A percentile compares a stretch with the other conserved stretches of the same genome.
Evolutionary conservation across 1,284 basidiomycete genomes (phyloP).

Genomic region (Lentinus polychrous): DNA sequence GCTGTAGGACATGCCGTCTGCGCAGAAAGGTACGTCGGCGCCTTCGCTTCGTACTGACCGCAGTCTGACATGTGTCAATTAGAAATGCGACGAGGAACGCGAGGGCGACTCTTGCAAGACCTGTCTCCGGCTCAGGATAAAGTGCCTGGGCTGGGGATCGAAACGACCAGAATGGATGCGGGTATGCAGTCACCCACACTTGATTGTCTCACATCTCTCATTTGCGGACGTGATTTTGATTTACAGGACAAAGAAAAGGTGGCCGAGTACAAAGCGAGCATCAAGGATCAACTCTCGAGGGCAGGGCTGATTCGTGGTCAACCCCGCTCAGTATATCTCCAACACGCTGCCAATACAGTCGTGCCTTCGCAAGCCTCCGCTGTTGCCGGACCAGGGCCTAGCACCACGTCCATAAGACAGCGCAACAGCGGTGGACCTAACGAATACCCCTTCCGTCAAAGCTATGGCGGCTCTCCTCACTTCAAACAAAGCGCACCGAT

Average conservation of each 20-base stretch:
- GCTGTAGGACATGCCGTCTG: slow-evolving; percentile 67
- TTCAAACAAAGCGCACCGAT: slow-evolving; percentile 5
- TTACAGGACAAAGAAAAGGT: slow-evolving; percentile 78
- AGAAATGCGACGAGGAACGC: slow-evolving; percentile 83
- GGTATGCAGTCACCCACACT: slow-evolving; percentile 35
- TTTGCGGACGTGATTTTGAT: slow-evolving; percentile 9
- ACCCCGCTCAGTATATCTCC: slow-evolving; percentile 44
- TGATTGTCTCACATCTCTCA: background rate
- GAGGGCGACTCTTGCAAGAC: slow-evolving; percentile 73
- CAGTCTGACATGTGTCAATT: slow-evolving; percentile 11
- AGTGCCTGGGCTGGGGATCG: slow-evolving; percentile 75
- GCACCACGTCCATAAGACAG: slow-evolving; percentile 16
- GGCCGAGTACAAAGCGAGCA: slow-evolving; percentile 73
- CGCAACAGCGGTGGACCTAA: slow-evolving; percentile 16
- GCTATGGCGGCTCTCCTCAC: slow-evolving; percentile 7
- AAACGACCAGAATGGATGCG: slow-evolving; percentile 80
- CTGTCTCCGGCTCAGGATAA: slow-evolving; percentile 66
- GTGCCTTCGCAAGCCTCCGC: slow-evolving; percentile 14
- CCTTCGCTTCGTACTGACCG: slow-evolving; percentile 3
- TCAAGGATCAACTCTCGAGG: slow-evolving; percentile 70
- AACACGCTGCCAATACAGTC: slow-evolving; percentile 1
- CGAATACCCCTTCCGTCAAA: slow-evolving; percentile 2
- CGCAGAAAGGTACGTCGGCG: slow-evolving; percentile 59
- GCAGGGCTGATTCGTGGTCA: slow-evolving; percentile 75
- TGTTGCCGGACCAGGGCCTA: slow-evolving; percentile 22